Conservation (phyloP, 1,284 basidiomycete genomes). For the Ustilago cynodontis region DNA sequence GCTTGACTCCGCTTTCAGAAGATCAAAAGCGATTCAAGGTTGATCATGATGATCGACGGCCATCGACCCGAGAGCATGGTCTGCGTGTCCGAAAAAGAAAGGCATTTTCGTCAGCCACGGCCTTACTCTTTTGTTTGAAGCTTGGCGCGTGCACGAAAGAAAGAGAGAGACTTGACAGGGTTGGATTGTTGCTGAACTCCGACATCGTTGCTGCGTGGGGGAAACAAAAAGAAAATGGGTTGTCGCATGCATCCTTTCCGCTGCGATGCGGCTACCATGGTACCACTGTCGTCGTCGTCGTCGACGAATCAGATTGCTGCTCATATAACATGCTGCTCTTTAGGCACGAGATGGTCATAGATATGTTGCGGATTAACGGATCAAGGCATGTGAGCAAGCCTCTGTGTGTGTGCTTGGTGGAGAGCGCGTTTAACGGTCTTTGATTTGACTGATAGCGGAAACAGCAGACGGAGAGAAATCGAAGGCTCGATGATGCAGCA, state of each 20-base stretch:
- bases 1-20: no score
- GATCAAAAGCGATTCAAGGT: no score
- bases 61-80: not conserved
- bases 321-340: no score
- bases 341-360: no score
- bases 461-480: not conserved
- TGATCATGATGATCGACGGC: not conserved
- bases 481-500: slow-evolving; percentile 24
- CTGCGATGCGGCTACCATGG: no score
- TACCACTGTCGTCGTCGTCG: not conserved
- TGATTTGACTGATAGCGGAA: no score
- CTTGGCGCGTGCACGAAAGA: slow-evolving; percentile 22
- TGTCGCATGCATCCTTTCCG: not conserved
- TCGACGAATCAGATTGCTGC: no score
- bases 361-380: no score
- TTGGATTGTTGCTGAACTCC: slow-evolving; percentile 27
- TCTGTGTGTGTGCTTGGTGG: not conserved
- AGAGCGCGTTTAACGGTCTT: not conserved
- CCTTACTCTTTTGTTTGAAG: slow-evolving; percentile 13
- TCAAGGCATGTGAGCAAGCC: no score
- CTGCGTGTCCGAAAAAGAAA: slow-evolving; percentile 15
- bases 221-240: not conserved
- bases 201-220: slow-evolving; percentile 6
- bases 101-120: slow-evolving; percentile 18
- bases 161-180: not conserved